Base-by-base conservation (phyloP, 1,139 yeast species). In the Debaryomyces subglobosus region DNA sequence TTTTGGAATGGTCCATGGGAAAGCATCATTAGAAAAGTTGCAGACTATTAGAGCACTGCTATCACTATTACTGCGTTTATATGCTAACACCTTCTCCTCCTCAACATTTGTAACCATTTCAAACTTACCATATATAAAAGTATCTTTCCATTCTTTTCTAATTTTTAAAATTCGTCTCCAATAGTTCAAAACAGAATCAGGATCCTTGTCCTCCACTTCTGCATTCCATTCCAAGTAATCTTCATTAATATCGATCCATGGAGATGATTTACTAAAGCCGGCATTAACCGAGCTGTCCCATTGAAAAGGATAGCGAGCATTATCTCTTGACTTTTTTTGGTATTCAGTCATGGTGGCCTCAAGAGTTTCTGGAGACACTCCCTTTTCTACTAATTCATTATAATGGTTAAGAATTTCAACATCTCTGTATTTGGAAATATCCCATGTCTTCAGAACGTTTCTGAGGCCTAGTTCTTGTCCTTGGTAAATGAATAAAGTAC, bases 391-490 rank as follows among this genome's bases (percentile, higher is more conserved):
- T 61, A 68, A 75, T 59, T 72, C 75, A 61, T 74, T 76, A 56
- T 69, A 62, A 39, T 79, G 67, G 35, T 32, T 32, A 53, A 76
- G 74, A 51, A 81, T 71, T 58, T 82, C 86, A 55, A 68, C 65
- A 61, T 80, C 81, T 53, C 80, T 82, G 20, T 65, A 69, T 44
- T 80, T 66, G 20, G 72, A 68, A 84, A 84, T 78, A 33, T 63
- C 59, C 45, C 62, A 55, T 15, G 42, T 32, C 15, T 15, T 6
- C 34, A 77, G 74, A 35, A 78, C 62, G 56, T 82, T 81, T 43
- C 73, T 71, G 79, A 77, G 78, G 39, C 82, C 86, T 50, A 82
- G 69, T 59, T 82, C 86, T 60, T 82, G 86, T 46, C 86, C 86
- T 61, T 81, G 85, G 61, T 81, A 81, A 39, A 81, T 63, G 62